Conservation (phyloP, 2,329 filamentous ascomycete genomes). For the Ceratocystis albifundus region DNA sequence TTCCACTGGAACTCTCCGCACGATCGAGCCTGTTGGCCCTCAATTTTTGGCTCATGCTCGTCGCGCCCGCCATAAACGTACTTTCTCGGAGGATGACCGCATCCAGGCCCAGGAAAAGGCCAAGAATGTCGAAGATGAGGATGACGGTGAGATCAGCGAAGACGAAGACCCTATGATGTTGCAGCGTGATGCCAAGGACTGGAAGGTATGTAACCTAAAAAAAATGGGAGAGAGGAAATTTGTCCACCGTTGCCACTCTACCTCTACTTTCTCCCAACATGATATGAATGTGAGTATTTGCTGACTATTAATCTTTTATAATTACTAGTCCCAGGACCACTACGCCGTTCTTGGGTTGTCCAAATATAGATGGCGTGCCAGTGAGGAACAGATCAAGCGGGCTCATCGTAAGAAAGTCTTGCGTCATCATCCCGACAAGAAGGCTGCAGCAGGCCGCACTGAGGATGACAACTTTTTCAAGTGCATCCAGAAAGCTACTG, state of each 20-base stretch:
- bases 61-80: constrained; percentile 89
- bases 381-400: constrained; percentile 96
- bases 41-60: constrained; percentile 97
- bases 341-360: constrained; percentile 90
- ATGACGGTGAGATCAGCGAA: constrained; percentile 85
- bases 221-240: neutral
- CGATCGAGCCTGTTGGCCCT: constrained; percentile 89
- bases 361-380: constrained; percentile 85
- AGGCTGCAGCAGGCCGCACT: constrained; percentile 72
- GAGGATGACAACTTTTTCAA: constrained; percentile 99
- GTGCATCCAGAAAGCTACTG: constrained; percentile 97
- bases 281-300: neutral
- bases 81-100: constrained; percentile 95
- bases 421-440: constrained; percentile 98
- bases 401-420: constrained; percentile 99
- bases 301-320: neutral
- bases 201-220: constrained; percentile 62
- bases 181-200: constrained; percentile 91
- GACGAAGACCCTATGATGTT: constrained; percentile 87
- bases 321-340: constrained; percentile 72
- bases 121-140: constrained; percentile 89
- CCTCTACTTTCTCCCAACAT: neutral
- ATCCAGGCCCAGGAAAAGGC: constrained; percentile 91
- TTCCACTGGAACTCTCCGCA: constrained; percentile 67
- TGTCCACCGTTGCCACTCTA: neutral